These are phyloP conservation scores for Cordyceps fumosorosea DNA, from an alignment of 2,329 filamentous ascomycete genomes.

Conservation along the genomic window DNA sequence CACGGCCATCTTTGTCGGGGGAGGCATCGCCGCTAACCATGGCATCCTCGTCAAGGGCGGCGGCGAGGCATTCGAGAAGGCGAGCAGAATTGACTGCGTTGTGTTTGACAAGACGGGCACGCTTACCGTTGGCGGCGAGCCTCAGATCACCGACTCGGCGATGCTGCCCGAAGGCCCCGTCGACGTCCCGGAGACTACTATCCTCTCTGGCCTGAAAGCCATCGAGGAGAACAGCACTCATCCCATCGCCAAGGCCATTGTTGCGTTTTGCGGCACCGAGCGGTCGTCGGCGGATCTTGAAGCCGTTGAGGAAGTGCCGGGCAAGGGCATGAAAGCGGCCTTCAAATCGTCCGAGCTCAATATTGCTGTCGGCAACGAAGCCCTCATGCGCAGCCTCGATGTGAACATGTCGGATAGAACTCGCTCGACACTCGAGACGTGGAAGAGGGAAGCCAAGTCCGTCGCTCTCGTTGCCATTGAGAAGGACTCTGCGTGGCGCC, in stretches of 20 bases:
- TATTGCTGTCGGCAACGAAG: constrained; percentile 66
- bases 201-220: constrained; percentile 50
- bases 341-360: constrained; percentile 37
- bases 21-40: constrained; percentile 69
- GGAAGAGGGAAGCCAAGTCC: constrained; percentile 60
- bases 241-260: constrained; percentile 65
- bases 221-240: constrained; percentile 69
- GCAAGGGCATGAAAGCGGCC: constrained; percentile 60
- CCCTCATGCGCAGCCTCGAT: constrained; percentile 50
- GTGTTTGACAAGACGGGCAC: constrained; percentile 90
- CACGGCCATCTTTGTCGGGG: constrained; percentile 77
- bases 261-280: constrained; percentile 48
- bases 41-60: constrained; percentile 80
- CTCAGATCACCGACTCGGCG: constrained; percentile 54
- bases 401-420: constrained; percentile 33
- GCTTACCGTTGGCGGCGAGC: constrained; percentile 66
- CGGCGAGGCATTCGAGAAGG: constrained; percentile 80
- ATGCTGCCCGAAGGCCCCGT: constrained; percentile 29
- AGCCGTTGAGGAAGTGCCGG: constrained; percentile 59
- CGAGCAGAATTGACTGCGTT: constrained; percentile 68
- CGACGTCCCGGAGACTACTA: constrained; percentile 20
- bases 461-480: constrained; percentile 52
- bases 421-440: constrained; percentile 37
- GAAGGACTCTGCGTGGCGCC: constrained; percentile 32
- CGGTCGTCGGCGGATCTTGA: constrained; percentile 29